Conservation (phyloP, 1,139 yeast genomes). For the Protomyces lactucae-debilis region DNA sequence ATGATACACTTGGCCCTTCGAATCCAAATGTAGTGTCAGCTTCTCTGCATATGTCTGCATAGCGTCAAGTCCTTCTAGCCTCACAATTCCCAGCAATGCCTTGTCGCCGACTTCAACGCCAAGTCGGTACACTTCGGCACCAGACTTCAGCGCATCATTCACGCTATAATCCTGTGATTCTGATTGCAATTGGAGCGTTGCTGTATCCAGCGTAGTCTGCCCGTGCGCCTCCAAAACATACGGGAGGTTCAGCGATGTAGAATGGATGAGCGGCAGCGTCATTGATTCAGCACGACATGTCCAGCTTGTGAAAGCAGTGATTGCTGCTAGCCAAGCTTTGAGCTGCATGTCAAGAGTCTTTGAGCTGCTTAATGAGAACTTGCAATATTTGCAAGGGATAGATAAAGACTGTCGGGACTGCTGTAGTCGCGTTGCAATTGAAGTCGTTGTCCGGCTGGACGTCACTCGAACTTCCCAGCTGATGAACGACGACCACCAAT, state of each 20-base stretch:
- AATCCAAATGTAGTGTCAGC: conserved; percentile 1
- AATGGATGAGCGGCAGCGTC: background rate
- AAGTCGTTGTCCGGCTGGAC: no score
- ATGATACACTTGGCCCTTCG: conserved; percentile 7
- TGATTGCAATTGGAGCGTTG: background rate
- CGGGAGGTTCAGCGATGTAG: background rate
- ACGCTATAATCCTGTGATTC: background rate
- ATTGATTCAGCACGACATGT: background rate
- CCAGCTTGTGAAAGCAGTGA: background rate
- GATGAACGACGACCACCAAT: no score
- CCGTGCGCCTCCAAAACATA: background rate
- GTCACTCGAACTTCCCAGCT: no score
- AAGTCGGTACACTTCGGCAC: background rate
- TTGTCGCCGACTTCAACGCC: conserved; percentile 3
- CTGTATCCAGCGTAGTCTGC: background rate
- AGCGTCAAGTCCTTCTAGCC: background rate
- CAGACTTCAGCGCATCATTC: conserved; percentile 24
- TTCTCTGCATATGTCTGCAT: background rate
- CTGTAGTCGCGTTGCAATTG: no score
- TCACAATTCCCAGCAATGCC: background rate
- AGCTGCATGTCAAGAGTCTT: background rate
- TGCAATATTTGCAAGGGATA: no score
- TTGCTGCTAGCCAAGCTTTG: background rate
- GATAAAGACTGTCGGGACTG: no score
- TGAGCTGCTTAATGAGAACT: no score